Evolutionary conservation across 441 rosid species (phyloP).

Genomic region (Jatropha multifida): DNA sequence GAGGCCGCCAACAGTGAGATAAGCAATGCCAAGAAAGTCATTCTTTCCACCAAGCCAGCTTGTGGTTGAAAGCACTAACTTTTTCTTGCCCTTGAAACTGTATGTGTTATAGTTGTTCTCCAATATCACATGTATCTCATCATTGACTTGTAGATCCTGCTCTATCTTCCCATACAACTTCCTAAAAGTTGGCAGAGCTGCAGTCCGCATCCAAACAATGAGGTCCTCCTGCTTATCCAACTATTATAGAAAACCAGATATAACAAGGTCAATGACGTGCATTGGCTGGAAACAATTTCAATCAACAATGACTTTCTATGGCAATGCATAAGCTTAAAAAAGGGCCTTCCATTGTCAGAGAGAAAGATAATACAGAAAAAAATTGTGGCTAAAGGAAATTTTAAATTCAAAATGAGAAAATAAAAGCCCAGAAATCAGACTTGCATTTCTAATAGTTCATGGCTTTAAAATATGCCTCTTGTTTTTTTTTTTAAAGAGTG

Average conservation of each 20-base stretch:
- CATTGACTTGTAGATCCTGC: constrained; percentile 54
- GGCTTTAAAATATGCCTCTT: neutral
- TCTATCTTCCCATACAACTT: constrained; percentile 93
- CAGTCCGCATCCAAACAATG: constrained; percentile 98
- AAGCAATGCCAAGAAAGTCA: constrained; percentile 81
- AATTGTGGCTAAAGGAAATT: neutral
- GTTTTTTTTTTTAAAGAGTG: too few species aligned
- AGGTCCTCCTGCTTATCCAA: constrained; percentile 89
- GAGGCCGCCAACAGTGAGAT: constrained; percentile 73
- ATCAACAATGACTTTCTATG: too few species aligned
- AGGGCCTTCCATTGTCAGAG: neutral
- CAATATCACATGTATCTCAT: constrained; percentile 49
- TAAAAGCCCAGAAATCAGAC: neutral
- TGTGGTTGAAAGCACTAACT: constrained; percentile 80
- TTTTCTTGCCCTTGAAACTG: constrained; percentile 78
- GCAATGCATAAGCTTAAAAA: neutral
- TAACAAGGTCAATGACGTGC: constrained; percentile 12
- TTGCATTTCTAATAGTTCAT: neutral
- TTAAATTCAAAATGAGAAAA: neutral
- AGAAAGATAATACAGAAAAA: too few species aligned
- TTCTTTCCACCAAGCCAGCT: constrained; percentile 93
- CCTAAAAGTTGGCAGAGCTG: constrained; percentile 92
- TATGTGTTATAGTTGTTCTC: constrained; percentile 76
- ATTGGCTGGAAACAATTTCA: neutral
- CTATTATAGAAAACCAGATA: constrained; percentile 39